Evolutionary conservation across 148 eudicot species (phyloP), one percentile per base, ranked within the genome.

Genomic region (Camellia sinensis): DNA sequence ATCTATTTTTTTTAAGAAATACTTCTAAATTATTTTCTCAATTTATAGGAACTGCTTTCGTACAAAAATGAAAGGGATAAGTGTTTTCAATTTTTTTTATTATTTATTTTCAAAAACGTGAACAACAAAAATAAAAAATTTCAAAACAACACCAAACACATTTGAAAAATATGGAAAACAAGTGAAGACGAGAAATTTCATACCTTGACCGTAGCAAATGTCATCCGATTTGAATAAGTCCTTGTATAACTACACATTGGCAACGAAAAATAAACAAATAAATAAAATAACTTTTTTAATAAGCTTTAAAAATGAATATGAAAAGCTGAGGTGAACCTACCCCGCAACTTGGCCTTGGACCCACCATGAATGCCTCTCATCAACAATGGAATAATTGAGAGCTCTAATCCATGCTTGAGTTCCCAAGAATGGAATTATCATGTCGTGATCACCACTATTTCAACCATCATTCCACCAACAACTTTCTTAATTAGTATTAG

Each of bases 141-240:
- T n/a, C n/a, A n/a, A n/a, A n/a, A n/a, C n/a, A n/a, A n/a, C n/a
- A n/a, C n/a, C n/a, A n/a, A n/a, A n/a, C n/a, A n/a, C n/a, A n/a
- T n/a, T n/a, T n/a, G n/a, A 64, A 65, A 3, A 65, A 12, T 0
- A 6, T 8, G 53, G 11, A 44, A 15, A 0, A 5, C 9, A 43
- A 17, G 0, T 44, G 52, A 44, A 43, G 22, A 41, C 21, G 46
- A 81, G 44, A 13, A 54, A 46, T 46, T 57, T 66, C 76, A 75
- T 76, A 71, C 89, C 86, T 86, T 86, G 13, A 86, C 83, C 2
- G 89, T 86, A 5, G 86, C 83, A 79, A 71, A 86, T 40, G 85
- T 81, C 89, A 86, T 83, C 71, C 64, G 10, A 44, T 81, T 84
- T 9, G 81, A 79, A 52, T 80, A 81, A 14, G 80, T 81, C 81